Base-by-base conservation (phyloP, 1,284 basidiomycete genomes). In the Caloboletus inedulis region DNA sequence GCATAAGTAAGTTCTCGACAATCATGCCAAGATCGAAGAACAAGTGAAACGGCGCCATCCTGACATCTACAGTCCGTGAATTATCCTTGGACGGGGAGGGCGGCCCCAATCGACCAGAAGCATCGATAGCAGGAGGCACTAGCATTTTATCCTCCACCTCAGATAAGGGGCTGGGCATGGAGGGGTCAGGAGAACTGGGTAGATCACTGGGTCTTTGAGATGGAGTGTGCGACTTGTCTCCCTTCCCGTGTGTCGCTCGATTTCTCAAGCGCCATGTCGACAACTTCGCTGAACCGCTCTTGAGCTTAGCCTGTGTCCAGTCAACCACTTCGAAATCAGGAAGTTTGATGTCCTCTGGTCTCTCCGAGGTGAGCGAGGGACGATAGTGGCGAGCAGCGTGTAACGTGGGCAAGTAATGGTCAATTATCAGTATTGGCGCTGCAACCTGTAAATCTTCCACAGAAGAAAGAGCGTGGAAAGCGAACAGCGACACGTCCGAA, bases 11-110 rank as follows among this genome's bases (percentile, higher is more conserved):
- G 49, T 60, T 76, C 49, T 67, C 74, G 59, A 73, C 71, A 43
- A 69, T 72, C 59, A 64, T 65, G 33, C 75, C 79, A n/a, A 91
- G 71, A 64, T 94, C 91, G 30, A 89, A 51, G 63, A 91, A 91
- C 13, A 89, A 41, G 62, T 92, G 91, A 7, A 92, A 60, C 2
- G 90, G 84, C 2, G 75, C 72, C 6, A 87, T 52, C 18, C 72
- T 63, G 39, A 81, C 57, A 29, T 76, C 71, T 7, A 78, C 21
- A 48, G 49, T 47, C 13, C 16, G 31, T 25, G 49, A 19, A 9
- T 14, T 43, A 27, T 55, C 50, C 33, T 49, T 48, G 9, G 50
- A 39, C 25, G 49, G 14, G 21, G 33, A 46, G 1, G 44, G 14
- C 18, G 34, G 14, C 9, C 7, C 41, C 23, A 65, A 23, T 25